Evolutionary conservation across 441 rosid species (phyloP), one percentile per base, ranked within the genome.

Genomic region (Pelargonium citronellum): DNA sequence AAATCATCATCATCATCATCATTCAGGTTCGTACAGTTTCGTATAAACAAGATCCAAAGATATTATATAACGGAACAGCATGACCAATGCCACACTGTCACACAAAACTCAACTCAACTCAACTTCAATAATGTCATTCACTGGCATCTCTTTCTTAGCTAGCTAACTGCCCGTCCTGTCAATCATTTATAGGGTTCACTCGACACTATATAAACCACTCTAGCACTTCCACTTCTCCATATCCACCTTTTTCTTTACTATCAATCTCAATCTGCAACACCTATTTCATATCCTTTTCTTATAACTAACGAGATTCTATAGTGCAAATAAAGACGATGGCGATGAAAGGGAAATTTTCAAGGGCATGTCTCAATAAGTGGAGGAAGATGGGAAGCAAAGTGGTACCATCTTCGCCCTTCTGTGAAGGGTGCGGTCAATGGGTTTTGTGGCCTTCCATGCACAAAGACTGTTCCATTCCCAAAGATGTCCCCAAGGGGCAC

Each of bases 401-500:
- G 17, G 69, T 82, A 73, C 90, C 87, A 4, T 53, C 10, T 68
- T 81, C 84, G 79, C 70, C 72, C 0, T 79, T 83, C 64, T 78
- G 89, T 12, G 87, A 86, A 74, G 51, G 70, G 24, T 85, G 91
- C 73, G 83, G 75, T 58, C 78, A 83, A 67, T 67, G 87, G 87
- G 79, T 71, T 8, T 74, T 88, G 46, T 76, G 87, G 86, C 75
- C 69, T 34, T 70, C 87, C 69, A 71, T 74, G 82, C 79, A 74
- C 12, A 87, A 84, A 69, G 84, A 75, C 39, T 74, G 72, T 67
- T 76, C 75, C 41, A 88, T 89, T 63, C 99, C 99, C 30, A 80
- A 71, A 71, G 99, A 94, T 75, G 95, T 94, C 1, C 96, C 99
- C 10, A 94, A 87, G 70, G 96, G 97, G 64, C 97, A 91, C 74